These are phyloP conservation scores for Phytophthora lateralis DNA, from an alignment of 352 stramenopile species.

Conservation along the genomic window DNA sequence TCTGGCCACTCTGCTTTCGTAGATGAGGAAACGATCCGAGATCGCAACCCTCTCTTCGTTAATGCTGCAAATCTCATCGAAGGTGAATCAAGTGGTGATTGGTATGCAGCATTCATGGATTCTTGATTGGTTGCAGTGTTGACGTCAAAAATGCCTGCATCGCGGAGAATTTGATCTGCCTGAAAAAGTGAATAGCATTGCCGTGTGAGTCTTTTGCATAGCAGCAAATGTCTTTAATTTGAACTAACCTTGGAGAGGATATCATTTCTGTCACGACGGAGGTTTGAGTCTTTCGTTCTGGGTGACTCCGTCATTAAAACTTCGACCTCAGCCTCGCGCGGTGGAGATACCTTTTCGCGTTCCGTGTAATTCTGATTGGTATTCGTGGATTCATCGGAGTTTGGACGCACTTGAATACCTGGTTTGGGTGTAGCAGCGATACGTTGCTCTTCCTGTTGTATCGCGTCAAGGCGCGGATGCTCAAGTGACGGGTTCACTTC, in stretches of 20 bases:
- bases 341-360: neutral
- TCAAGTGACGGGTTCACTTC: slow-evolving; percentile 6
- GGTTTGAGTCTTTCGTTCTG: slow-evolving; percentile 33
- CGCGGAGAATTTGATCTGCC: slow-evolving; percentile 54
- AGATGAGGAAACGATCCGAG: slow-evolving; percentile 26
- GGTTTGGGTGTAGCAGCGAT: slow-evolving; percentile 21
- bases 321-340: slow-evolving; percentile 12
- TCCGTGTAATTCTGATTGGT: slow-evolving; percentile 2
- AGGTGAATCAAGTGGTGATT: slow-evolving; percentile 15
- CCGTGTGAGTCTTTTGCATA: neutral
- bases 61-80: slow-evolving; percentile 9
- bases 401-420: slow-evolving; percentile 1
- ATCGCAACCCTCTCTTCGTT: slow-evolving; percentile 17
- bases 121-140: slow-evolving; percentile 19
- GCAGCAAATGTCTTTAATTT: neutral
- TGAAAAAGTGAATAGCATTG: slow-evolving; percentile 6
- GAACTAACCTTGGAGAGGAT: slow-evolving; percentile 40
- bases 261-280: slow-evolving; percentile 40
- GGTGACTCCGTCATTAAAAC: slow-evolving; percentile 17
- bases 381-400: slow-evolving; percentile 13
- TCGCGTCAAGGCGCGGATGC: neutral
- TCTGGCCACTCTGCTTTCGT: slow-evolving; percentile 65
- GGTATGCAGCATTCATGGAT: slow-evolving; percentile 3
- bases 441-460: slow-evolving; percentile 32
- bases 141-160: slow-evolving; percentile 41